Evolutionary conservation across 2,329 filamentous ascomycete species (phyloP).

Genomic region (Sporothrix protearum): DNA sequence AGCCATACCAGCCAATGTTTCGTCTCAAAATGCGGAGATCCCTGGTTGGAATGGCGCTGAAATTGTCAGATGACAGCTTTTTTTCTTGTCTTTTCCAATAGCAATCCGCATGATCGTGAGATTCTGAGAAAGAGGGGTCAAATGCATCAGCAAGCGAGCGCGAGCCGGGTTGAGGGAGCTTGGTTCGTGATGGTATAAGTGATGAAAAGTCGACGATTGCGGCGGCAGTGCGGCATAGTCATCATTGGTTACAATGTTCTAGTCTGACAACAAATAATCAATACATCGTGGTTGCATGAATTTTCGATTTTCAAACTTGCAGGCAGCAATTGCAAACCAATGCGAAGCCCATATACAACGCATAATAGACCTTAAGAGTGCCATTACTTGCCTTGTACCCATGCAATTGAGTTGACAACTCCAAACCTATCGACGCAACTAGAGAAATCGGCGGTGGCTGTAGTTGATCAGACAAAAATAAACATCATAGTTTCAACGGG

Average conservation of each 20-base stretch:
- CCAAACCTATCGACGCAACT: not conserved
- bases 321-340: not conserved
- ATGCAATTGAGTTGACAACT: not conserved
- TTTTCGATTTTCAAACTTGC: not conserved
- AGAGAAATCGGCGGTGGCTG: not conserved
- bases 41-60: not conserved
- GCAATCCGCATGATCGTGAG: not conserved
- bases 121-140: not conserved
- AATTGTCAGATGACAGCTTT: conserved; percentile 18
- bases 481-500: not conserved
- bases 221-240: not conserved
- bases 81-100: not conserved
- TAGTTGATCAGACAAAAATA: not conserved
- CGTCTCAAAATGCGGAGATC: conserved; percentile 17
- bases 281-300: not conserved
- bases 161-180: not conserved
- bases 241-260: not conserved
- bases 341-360: not conserved
- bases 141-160: not conserved
- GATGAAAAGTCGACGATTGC: not conserved
- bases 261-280: not conserved
- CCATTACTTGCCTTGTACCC: not conserved
- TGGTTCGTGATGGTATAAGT: not conserved
- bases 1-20: not conserved
- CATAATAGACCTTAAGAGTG: not conserved